Conservation (phyloP, 1,284 basidiomycete genomes). For the Melampsora larici-populina region DNA sequence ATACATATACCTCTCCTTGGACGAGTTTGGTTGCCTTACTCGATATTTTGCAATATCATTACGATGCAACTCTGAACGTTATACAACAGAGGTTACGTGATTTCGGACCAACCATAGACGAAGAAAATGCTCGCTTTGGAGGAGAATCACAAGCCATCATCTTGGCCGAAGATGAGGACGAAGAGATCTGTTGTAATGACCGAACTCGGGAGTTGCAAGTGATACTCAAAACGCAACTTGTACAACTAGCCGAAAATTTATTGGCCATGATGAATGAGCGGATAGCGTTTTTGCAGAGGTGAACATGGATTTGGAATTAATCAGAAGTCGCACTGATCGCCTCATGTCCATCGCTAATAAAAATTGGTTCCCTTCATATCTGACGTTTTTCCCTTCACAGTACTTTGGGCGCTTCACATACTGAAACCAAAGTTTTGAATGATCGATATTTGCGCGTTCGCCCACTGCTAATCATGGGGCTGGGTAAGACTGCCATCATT, state of each 20-base stretch:
- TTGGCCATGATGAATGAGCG: conserved; percentile 55
- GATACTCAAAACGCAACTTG: conserved; percentile 55
- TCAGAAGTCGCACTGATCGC: no score
- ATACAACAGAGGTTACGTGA: conserved; percentile 58
- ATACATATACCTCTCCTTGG: conserved; percentile 70
- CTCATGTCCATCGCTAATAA: no score
- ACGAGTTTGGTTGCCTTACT: conserved; percentile 69
- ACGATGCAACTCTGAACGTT: conserved; percentile 64
- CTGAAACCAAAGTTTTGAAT: conserved; percentile 62
- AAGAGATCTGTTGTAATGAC: conserved; percentile 50
- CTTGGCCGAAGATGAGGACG: conserved; percentile 46
- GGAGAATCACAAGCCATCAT: conserved; percentile 22
- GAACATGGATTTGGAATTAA: background rate
- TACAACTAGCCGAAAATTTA: conserved; percentile 54
- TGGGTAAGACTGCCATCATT: conserved; percentile 61
- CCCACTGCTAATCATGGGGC: conserved; percentile 69
- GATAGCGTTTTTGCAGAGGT: conserved; percentile 52
- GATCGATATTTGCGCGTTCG: conserved; percentile 67
- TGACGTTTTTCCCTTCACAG: conserved; percentile 9
- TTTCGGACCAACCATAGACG: conserved; percentile 57
- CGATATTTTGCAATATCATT: conserved; percentile 69
- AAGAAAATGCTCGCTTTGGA: conserved; percentile 46
- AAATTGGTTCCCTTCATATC: background rate
- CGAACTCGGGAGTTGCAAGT: conserved; percentile 49
- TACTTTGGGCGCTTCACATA: conserved; percentile 15